These are phyloP conservation scores for Backusella sp. DNA, from an alignment of 192 early-diverging fungal species.

Conservation along the genomic window DNA sequence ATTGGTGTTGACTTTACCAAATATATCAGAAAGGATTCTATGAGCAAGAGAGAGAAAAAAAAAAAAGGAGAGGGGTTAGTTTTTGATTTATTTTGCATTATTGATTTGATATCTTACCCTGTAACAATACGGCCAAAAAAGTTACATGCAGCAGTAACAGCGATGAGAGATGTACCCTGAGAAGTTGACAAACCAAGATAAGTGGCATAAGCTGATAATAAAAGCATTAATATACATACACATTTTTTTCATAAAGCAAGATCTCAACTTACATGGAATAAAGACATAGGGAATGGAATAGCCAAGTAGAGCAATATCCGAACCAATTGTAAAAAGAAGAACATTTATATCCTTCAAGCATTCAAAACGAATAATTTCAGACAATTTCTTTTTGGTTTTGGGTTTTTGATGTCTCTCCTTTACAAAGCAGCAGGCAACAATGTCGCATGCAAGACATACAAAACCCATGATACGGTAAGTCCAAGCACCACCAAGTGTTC, in stretches of 20 bases:
- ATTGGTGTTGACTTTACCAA: slow-evolving; percentile 33
- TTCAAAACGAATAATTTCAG: slow-evolving; percentile 11
- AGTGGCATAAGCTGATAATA: slow-evolving; percentile 15
- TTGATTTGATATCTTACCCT: not conserved
- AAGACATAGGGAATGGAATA: slow-evolving; percentile 33
- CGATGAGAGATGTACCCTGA: slow-evolving; percentile 23
- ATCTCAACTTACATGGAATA: slow-evolving; percentile 22
- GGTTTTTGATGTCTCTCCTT: not conserved
- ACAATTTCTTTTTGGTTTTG: not conserved
- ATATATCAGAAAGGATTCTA: slow-evolving; percentile 21
- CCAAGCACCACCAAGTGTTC: slow-evolving; percentile 52
- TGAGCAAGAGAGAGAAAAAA: too few species aligned
- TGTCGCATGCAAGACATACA: slow-evolving; percentile 12
- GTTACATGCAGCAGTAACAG: slow-evolving; percentile 20
- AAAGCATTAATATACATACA: not conserved
- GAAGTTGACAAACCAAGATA: slow-evolving; percentile 19
- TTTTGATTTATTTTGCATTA: not conserved
- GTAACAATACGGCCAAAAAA: slow-evolving; percentile 31
- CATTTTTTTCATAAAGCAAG: too few species aligned
- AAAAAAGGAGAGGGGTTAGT: not conserved
- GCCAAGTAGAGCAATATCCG: slow-evolving; percentile 15
- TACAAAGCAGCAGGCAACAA: not conserved
- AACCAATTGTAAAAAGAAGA: slow-evolving; percentile 21
- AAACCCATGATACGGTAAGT: slow-evolving; percentile 35
- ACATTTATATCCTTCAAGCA: slow-evolving; percentile 20